Evolutionary conservation across 2,329 filamentous ascomycete genomes (phyloP), one percentile per base, ranked within the genome.

Genomic region (Neofusicoccum sp.): DNA sequence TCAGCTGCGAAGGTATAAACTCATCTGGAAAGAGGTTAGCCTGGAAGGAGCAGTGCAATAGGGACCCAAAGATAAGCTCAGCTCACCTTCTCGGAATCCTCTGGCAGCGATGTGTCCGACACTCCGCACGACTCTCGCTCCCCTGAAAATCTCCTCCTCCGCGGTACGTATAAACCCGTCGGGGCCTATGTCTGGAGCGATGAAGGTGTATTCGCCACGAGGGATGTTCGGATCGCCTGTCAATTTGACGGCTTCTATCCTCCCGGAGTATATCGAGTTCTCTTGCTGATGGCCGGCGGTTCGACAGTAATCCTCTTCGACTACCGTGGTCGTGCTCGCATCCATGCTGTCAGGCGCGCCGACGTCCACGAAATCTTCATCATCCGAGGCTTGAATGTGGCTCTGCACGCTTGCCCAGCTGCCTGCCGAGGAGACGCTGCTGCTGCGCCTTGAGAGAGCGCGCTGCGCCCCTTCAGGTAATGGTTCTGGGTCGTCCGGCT

Each of bases 191-290:
- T 97, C 92, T 4, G 92, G 85, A 0, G 88, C 89, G 3, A 91
- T 83, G 73, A 96, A 97, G 0, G 90, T 92, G 68, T 88, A 87
- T 74, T 97, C 90, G 7, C 93, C 94, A 7, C 93, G 84, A 0
- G 94, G 94, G 12, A 98, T 87, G 68, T 97, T 96, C 0, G 89
- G 87, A 71, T 99, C 94, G 0, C 94, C 94, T 0, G 94, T 98
- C 37, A 99, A 79, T 74, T 98, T 98, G 71, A 97, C 87, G 0
- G 90, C 94, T 74, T 93, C 88, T 3, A 98, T 76, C 1, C 87
- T 82, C 4, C 92, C 92, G 11, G 80, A 81, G 67, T 90, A 87
- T 1, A 86, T 79, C 12, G 61, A 63, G 1, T 16, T 4, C 49
- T 36, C 45, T 28, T 48, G 41, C 41, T n/a, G 41, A 34, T 31